Conservation (phyloP, 1,139 yeast genomes). For the Geotrichum restrictum region DNA sequence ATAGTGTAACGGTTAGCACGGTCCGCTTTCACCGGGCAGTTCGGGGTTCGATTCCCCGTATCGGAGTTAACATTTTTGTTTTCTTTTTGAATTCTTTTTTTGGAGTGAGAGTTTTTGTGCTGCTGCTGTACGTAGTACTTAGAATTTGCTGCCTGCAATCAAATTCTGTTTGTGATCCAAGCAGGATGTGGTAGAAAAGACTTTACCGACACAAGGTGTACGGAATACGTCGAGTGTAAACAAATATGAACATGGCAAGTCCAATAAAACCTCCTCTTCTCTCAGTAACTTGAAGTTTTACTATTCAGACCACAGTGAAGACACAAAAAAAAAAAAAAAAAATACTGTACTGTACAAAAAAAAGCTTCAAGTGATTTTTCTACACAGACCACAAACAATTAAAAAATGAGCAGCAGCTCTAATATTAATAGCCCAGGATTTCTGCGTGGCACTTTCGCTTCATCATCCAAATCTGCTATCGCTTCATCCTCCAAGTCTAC, state of each 20-base stretch:
- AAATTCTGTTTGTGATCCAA: background rate
- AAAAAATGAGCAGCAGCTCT: background rate
- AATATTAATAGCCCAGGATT: background rate
- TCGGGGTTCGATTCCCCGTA: conserved; percentile 84
- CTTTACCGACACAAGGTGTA: too few relatives aligned
- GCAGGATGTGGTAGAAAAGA: background rate
- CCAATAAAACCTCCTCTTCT: too few relatives aligned
- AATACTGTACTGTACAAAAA: too few relatives aligned
- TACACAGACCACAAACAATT: background rate
- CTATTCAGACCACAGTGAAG: too few relatives aligned
- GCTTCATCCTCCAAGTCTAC: conserved; percentile 2
- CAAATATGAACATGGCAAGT: too few relatives aligned
- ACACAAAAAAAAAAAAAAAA: too few relatives aligned
- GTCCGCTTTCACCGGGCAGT: conserved; percentile 79
- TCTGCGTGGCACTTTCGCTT: background rate
- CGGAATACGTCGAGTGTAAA: too few relatives aligned
- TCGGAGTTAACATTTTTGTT: conserved; percentile 47
- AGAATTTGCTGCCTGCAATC: background rate
- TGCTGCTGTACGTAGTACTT: too few relatives aligned
- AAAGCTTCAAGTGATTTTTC: too few relatives aligned
- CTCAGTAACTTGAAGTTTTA: too few relatives aligned
- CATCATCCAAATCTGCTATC: too few relatives aligned
- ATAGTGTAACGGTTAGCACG: conserved; percentile 81
- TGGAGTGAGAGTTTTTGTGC: too few relatives aligned
- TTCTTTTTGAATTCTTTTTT: background rate